Base-by-base conservation (phyloP, 2,329 filamentous ascomycete species). In the Fusarium austroafricanum region DNA sequence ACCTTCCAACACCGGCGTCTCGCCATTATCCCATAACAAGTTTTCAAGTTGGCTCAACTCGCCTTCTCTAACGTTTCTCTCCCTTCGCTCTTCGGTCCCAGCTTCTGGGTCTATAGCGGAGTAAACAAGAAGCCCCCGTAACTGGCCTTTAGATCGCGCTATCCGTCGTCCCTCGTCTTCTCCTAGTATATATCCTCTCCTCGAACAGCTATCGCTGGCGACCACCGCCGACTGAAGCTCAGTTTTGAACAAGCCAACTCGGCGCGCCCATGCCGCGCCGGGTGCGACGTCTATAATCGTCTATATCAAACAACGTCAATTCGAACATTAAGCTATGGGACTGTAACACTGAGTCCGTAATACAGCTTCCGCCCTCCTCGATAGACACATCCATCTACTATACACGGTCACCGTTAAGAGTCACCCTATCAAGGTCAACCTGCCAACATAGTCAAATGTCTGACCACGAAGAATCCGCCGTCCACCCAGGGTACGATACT, bases 51-150 rank as follows among this genome's bases (percentile, higher is more conserved):
- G 93, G 93, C 93, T 93, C 92, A 91, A 87, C 84, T 89, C 89
- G 88, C 86, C 85, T 86, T 82, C 81, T 86, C 82, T 83, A 87
- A 63, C 83, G 88, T 92, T 81, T 90, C 89, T 81, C 90, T 91
- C 83, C 86, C 91, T 77, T 94, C 93, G 88, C 92, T 97, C 84
- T 90, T 95, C 81, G 93, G 93, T 86, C 95, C 94, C 83, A 90
- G 90, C 80, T 90, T 90, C 86, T 93, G 94, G 94, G 94, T 96
- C 89, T 95, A 95, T 82, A 90, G 90, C 86, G 94, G 95, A 91
- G 92, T 94, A 85, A 93, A 96, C 86, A 96, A 94, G 86, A 95
- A 97, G 84, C 95, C 96, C 80, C 95, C 95, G 87, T 98, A 98
- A 97, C 83, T 95, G 73, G 71, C 45, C 58, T 61, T 61, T 50